A percentile compares a stretch with the other conserved stretches of the same genome.
phyloP scores from a whole-genome alignment of 306 rosid species.

The Boehmeria nivea region DNA sequence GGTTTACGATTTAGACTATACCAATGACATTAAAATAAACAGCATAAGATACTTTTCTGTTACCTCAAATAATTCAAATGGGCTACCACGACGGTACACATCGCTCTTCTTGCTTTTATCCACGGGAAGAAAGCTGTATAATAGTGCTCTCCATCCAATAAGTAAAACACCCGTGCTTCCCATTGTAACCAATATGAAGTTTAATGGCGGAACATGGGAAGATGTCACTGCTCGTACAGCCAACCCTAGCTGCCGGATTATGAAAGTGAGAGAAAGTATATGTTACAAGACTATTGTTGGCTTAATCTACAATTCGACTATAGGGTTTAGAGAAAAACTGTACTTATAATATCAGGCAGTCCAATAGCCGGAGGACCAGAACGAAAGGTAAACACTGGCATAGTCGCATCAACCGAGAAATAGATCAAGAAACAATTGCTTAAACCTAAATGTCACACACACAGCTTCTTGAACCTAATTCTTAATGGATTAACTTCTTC shows the following conservation, averaged over 20 bases:
- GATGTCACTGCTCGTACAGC: slow-evolving; percentile 47
- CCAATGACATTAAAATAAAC: neutral
- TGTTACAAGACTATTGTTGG: neutral
- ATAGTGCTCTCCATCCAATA: slow-evolving; percentile 58
- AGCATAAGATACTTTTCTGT: neutral
- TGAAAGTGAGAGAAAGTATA: neutral
- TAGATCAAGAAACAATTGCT: no score
- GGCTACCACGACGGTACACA: slow-evolving; percentile 76
- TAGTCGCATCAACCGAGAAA: no score
- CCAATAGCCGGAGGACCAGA: no score
- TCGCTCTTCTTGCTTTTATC: slow-evolving; percentile 59
- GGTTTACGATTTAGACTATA: no score
- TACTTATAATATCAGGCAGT: no score
- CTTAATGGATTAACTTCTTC: no score
- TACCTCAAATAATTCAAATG: slow-evolving; percentile 95
- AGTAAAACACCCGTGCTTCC: slow-evolving; percentile 92
- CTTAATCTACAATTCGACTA: neutral
- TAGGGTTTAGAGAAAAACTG: no score
- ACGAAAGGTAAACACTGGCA: no score
- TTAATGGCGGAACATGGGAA: slow-evolving; percentile 57
- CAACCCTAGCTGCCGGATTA: slow-evolving; percentile 64
- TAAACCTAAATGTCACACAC: no score
- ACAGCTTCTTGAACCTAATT: no score
- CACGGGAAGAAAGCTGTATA: slow-evolving; percentile 50
- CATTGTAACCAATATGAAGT: slow-evolving; percentile 59